These are phyloP conservation scores for Solanum piurae DNA, from an alignment of 257 asterid species.

Conservation along the genomic window DNA sequence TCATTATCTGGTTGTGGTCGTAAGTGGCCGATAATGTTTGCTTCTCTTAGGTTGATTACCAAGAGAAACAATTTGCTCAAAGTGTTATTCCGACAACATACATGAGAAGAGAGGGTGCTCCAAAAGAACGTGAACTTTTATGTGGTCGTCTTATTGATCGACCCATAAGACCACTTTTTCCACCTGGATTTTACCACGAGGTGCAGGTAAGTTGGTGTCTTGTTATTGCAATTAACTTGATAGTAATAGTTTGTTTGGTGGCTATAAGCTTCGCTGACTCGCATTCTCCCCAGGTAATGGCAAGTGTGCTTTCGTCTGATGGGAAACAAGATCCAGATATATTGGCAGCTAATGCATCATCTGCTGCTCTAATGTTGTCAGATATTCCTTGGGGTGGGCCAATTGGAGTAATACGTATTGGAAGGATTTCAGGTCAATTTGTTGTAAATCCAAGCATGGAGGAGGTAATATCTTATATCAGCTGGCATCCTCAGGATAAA, in stretches of 20 bases:
- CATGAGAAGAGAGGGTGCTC: slow-evolving; percentile 99
- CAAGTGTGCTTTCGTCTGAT: slow-evolving; percentile 88
- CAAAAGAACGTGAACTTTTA: slow-evolving; percentile 92
- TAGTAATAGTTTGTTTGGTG: neutral
- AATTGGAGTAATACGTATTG: slow-evolving; percentile 87
- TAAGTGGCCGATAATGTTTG: neutral
- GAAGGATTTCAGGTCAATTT: slow-evolving; percentile 74
- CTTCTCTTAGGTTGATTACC: slow-evolving; percentile 76
- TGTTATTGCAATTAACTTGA: neutral
- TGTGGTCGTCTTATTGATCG: slow-evolving; percentile 94
- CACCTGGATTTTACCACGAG: slow-evolving; percentile 88
- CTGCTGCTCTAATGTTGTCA: slow-evolving; percentile 93
- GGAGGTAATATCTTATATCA: slow-evolving; percentile 42
- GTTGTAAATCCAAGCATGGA: slow-evolving; percentile 89
- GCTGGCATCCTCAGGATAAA: neutral
- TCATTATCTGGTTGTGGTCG: neutral
- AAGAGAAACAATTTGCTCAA: slow-evolving; percentile 94
- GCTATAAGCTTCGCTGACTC: neutral
- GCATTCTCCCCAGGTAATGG: slow-evolving; percentile 42
- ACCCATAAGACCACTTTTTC: slow-evolving; percentile 92
- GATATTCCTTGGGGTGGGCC: slow-evolving; percentile 99
- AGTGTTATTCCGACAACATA: slow-evolving; percentile 75
- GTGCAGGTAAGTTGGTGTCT: slow-evolving; percentile 57
- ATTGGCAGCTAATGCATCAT: slow-evolving; percentile 93
- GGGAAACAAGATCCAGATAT: slow-evolving; percentile 98